Evolutionary conservation across 2,329 filamentous ascomycete species (phyloP).

Genomic region (Ampelomyces quisqualis): DNA sequence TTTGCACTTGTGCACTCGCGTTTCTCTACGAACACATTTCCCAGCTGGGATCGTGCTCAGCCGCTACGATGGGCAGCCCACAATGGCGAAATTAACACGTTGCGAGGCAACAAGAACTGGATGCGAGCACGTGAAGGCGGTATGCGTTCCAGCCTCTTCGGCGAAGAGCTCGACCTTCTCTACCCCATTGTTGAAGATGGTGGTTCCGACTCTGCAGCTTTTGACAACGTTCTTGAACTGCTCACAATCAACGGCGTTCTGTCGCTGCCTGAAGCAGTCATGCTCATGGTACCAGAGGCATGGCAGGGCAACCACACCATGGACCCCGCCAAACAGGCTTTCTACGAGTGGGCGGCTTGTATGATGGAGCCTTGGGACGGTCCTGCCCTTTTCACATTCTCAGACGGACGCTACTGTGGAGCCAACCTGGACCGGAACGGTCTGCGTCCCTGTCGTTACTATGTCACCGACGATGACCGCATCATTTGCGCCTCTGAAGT

Average conservation of each 20-base stretch:
- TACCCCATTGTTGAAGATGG: constrained; percentile 97
- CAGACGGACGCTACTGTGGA: constrained; percentile 93
- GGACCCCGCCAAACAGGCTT: constrained; percentile 93
- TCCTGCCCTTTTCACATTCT: constrained; percentile 93
- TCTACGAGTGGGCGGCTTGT: constrained; percentile 98
- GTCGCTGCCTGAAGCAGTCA: constrained; percentile 91
- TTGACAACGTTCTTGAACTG: constrained; percentile 93
- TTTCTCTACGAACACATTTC: constrained; percentile 98
- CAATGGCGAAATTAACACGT: constrained; percentile 97
- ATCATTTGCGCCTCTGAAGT: constrained; percentile 98
- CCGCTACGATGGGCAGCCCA: constrained; percentile 95
- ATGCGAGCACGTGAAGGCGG: constrained; percentile 96
- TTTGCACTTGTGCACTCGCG: constrained; percentile 96
- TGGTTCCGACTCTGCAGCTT: constrained; percentile 93
- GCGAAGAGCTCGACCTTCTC: constrained; percentile 83
- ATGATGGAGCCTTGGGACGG: constrained; percentile 99
- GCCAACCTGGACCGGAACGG: constrained; percentile 96
- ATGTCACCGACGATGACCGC: constrained; percentile 92
- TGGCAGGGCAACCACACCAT: constrained; percentile 93
- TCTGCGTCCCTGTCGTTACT: constrained; percentile 92
- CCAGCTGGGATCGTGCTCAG: constrained; percentile 96
- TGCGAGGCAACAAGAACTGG: constrained; percentile 99
- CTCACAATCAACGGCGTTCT: constrained; percentile 94
- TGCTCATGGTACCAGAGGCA: constrained; percentile 97
- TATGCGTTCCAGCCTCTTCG: constrained; percentile 89